Evolutionary conservation across 1,139 yeast species (phyloP).

Genomic region (Entelexis sorbosivorans): DNA sequence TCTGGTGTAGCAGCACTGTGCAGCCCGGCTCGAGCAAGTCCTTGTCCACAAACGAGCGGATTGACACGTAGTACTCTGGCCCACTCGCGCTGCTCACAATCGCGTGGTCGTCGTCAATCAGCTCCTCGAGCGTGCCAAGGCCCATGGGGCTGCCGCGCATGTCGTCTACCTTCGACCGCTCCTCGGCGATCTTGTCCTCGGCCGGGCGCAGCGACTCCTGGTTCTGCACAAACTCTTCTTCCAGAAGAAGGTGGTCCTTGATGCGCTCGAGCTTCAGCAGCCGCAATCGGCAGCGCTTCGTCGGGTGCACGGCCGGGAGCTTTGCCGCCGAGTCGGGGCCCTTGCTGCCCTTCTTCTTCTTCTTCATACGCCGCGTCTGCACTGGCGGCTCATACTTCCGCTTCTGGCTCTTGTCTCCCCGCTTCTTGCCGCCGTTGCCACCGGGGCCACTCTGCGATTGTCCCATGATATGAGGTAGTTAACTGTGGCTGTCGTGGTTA

Average conservation of each 20-base stretch:
- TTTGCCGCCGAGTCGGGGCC: slow-evolving; percentile 85
- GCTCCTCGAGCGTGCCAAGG: slow-evolving; percentile 91
- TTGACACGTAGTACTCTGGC: slow-evolving; percentile 92
- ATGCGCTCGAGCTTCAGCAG: slow-evolving; percentile 87
- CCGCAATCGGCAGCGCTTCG: slow-evolving; percentile 85
- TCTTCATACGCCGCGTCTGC: slow-evolving; percentile 82
- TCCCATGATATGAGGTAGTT: slow-evolving; percentile 39
- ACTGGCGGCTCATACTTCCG: slow-evolving; percentile 96
- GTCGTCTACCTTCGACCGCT: slow-evolving; percentile 87
- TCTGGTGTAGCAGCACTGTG: slow-evolving; percentile 88
- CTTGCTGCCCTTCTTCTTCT: slow-evolving; percentile 64
- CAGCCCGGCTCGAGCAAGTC: slow-evolving; percentile 97
- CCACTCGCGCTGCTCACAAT: slow-evolving; percentile 94
- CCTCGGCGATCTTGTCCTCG: slow-evolving; percentile 94
- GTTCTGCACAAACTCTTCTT: slow-evolving; percentile 91
- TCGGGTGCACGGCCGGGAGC: slow-evolving; percentile 82
- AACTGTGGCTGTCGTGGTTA: neutral
- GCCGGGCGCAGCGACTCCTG: slow-evolving; percentile 93
- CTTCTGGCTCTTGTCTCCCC: slow-evolving; percentile 38
- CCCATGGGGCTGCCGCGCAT: slow-evolving; percentile 95
- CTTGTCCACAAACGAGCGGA: slow-evolving; percentile 94
- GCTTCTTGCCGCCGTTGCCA: slow-evolving; percentile 50
- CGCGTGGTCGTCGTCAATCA: slow-evolving; percentile 97
- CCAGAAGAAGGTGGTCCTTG: slow-evolving; percentile 87
- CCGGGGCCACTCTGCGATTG: slow-evolving; percentile 74